phyloP scores from a whole-genome alignment of 2,329 filamentous ascomycete genomes.

The Rhynchosporium graminicola region DNA sequence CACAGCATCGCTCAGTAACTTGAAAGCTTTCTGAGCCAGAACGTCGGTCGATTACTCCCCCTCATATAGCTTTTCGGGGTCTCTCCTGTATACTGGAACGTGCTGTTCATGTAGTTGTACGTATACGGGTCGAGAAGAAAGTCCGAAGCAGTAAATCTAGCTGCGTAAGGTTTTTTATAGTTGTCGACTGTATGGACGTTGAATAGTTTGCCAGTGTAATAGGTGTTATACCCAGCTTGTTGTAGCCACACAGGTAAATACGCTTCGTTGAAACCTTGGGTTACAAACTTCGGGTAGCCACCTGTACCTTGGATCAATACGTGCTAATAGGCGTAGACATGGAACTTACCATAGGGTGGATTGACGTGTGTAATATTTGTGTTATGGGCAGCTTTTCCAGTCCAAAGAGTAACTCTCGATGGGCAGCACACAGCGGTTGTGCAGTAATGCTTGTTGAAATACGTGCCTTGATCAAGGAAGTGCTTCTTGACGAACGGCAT shows the following conservation, averaged over 20 bases:
- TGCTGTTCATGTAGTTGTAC: constrained; percentile 67
- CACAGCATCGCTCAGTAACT: constrained; percentile 62
- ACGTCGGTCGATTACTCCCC: constrained; percentile 54
- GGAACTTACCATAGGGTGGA: constrained; percentile 50
- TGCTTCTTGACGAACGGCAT: constrained; percentile 55
- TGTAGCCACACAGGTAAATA: constrained; percentile 71
- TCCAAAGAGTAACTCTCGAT: constrained; percentile 59
- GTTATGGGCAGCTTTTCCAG: constrained; percentile 61
- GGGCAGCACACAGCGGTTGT: constrained; percentile 63
- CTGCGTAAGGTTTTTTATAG: constrained; percentile 57
- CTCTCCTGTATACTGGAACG: constrained; percentile 60
- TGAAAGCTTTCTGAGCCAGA: constrained; percentile 57
- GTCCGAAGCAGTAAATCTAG: constrained; percentile 54
- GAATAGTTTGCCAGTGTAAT: constrained; percentile 69
- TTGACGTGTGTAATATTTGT: constrained; percentile 55
- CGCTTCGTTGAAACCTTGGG: constrained; percentile 62
- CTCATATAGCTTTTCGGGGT: constrained; percentile 56
- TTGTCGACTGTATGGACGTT: constrained; percentile 62
- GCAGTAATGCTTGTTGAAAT: constrained; percentile 58
- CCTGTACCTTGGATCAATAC: constrained; percentile 37
- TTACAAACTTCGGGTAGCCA: constrained; percentile 65
- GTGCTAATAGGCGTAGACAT: not conserved
- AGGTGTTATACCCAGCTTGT: constrained; percentile 65
- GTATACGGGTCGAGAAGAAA: constrained; percentile 66
- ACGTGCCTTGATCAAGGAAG: constrained; percentile 53